These are phyloP conservation scores for Diaporthe sp. DNA, from an alignment of 2,329 filamentous ascomycete species.

Conservation along the genomic window DNA sequence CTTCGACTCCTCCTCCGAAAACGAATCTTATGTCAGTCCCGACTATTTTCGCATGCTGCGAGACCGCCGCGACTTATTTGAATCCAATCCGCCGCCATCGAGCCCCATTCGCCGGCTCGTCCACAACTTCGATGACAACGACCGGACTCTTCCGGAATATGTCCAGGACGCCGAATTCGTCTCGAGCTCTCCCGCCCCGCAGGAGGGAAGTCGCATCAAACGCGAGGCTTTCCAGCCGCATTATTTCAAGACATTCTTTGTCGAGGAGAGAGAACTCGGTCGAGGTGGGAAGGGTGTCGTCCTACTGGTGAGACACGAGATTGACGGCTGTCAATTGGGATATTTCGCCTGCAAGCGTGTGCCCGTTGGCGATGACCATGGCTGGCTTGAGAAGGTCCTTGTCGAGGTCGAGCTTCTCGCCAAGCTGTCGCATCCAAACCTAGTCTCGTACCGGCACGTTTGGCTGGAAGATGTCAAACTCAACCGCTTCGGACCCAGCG, in stretches of 20 bases:
- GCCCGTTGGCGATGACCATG: constrained; percentile 92
- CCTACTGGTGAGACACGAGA: constrained; percentile 88
- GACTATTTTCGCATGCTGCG: constrained; percentile 96
- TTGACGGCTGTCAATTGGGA: constrained; percentile 89
- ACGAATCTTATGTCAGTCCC: constrained; percentile 83
- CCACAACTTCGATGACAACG: constrained; percentile 51
- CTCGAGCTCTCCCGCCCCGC: constrained; percentile 60
- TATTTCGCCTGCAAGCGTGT: constrained; percentile 97
- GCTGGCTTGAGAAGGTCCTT: constrained; percentile 93
- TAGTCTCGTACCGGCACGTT: constrained; percentile 96
- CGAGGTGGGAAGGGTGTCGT: constrained; percentile 95
- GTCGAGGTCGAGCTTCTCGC: constrained; percentile 94
- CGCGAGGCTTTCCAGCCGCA: constrained; percentile 88
- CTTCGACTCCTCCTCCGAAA: constrained; percentile 57
- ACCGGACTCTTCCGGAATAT: constrained; percentile 40
- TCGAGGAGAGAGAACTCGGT: constrained; percentile 87
- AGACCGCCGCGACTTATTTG: constrained; percentile 57
- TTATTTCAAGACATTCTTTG: constrained; percentile 94
- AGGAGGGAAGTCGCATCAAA: constrained; percentile 77
- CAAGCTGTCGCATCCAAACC: constrained; percentile 90
- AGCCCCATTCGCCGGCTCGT: constrained; percentile 66
- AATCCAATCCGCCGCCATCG: constrained; percentile 55
- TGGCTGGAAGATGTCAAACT: constrained; percentile 93
- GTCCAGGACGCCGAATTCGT: constrained; percentile 59
- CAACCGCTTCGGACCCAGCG: constrained; percentile 87